Conservation (phyloP, 306 rosid species). For the Calophaca sinica region DNA sequence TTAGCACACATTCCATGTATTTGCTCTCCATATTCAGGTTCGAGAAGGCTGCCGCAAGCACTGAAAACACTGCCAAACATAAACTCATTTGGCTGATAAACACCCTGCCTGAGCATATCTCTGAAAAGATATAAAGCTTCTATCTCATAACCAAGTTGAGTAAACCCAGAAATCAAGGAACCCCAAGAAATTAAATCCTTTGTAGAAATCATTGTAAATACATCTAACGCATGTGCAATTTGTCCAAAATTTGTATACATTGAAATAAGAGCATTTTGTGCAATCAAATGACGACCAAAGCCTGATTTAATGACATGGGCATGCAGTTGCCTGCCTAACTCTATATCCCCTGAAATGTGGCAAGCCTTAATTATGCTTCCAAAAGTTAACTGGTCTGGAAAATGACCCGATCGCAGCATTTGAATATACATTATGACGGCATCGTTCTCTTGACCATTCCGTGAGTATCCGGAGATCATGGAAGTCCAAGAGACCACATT, state of each 20-base stretch:
- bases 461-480: slow-evolving; percentile 72
- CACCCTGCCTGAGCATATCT: slow-evolving; percentile 65
- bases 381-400: slow-evolving; percentile 74
- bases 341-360: slow-evolving; percentile 53
- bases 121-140: slow-evolving; percentile 69
- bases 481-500: slow-evolving; percentile 87
- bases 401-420: slow-evolving; percentile 64
- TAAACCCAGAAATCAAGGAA: slow-evolving; percentile 75
- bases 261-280: slow-evolving; percentile 82
- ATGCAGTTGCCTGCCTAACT: slow-evolving; percentile 71
- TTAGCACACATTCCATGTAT: slow-evolving; percentile 71
- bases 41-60: slow-evolving; percentile 67
- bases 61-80: slow-evolving; percentile 73
- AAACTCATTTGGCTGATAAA: slow-evolving; percentile 71
- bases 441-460: slow-evolving; percentile 57
- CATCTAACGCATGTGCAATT: slow-evolving; percentile 58
- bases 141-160: slow-evolving; percentile 69
- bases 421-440: slow-evolving; percentile 64
- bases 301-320: slow-evolving; percentile 68
- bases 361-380: slow-evolving; percentile 79
- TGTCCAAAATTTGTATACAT: slow-evolving; percentile 71
- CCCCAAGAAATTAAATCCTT: slow-evolving; percentile 87
- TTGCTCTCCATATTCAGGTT: slow-evolving; percentile 76
- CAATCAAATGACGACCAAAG: slow-evolving; percentile 54
- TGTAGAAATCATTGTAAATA: slow-evolving; percentile 56